Evolutionary conservation across 306 rosid species (phyloP).

Genomic region (Sesbania bispinosa): DNA sequence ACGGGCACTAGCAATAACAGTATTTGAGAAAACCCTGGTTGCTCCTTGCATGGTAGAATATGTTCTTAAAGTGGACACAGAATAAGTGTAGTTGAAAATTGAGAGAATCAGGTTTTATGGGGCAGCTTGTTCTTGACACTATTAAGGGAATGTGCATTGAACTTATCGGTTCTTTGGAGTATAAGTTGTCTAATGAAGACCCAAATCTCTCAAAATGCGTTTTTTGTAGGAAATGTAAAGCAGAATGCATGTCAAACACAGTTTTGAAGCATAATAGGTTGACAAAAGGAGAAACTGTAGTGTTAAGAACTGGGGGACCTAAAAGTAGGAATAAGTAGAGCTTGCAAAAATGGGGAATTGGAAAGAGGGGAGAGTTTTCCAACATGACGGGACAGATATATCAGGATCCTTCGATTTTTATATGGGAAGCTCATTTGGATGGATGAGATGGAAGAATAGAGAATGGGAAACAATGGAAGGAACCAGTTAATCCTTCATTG

Average conservation of each 20-base stretch:
- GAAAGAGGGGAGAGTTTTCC: not conserved
- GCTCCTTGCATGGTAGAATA: not conserved
- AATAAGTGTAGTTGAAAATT: not conserved
- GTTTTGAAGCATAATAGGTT: not conserved
- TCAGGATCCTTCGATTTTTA: not conserved
- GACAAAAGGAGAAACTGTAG: not conserved
- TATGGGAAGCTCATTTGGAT: not conserved
- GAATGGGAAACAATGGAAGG: not conserved
- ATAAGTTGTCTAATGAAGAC: not conserved
- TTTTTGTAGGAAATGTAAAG: not conserved
- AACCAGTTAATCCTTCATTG: not conserved
- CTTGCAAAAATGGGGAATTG: not conserved
- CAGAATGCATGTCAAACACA: not conserved
- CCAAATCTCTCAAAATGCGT: not conserved
- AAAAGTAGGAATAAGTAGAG: not conserved
- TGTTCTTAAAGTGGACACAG: too few relatives aligned
- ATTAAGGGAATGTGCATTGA: not conserved
- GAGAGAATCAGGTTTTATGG: conserved; percentile 1
- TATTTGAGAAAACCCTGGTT: not conserved
- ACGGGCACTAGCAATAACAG: too few relatives aligned
- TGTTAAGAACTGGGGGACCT: not conserved
- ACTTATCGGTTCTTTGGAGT: not conserved
- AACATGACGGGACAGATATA: not conserved
- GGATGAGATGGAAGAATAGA: not conserved
- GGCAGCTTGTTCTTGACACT: not conserved